Evolutionary conservation across 2,329 filamentous ascomycete genomes (phyloP).

Genomic region (Aspergillus fischeri): DNA sequence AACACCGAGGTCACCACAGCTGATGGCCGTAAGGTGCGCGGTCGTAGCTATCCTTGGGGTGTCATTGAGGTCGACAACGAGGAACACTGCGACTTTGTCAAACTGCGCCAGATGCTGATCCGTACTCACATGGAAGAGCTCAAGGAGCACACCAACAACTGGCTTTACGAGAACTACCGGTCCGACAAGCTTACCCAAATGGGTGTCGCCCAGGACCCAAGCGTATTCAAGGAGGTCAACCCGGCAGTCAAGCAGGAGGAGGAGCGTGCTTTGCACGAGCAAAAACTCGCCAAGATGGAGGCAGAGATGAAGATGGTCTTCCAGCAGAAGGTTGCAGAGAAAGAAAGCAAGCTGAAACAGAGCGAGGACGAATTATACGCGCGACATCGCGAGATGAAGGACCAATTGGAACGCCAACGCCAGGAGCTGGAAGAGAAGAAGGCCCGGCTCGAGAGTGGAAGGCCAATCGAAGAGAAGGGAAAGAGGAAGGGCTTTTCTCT

Average conservation of each 20-base stretch:
- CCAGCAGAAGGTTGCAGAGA: constrained; percentile 99
- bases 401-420: constrained; percentile 93
- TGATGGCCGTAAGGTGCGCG: constrained; percentile 92
- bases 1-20: constrained; percentile 88
- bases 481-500: constrained; percentile 99
- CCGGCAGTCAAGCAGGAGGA: constrained; percentile 99
- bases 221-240: constrained; percentile 99
- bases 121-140: constrained; percentile 99
- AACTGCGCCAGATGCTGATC: constrained; percentile 99
- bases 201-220: constrained; percentile 97
- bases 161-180: constrained; percentile 98
- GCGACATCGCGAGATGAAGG: constrained; percentile 99
- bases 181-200: constrained; percentile 98
- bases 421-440: constrained; percentile 98
- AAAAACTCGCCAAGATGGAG: constrained; percentile 99
- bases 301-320: constrained; percentile 99
- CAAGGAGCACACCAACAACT: constrained; percentile 99
- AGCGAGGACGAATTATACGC: constrained; percentile 98
- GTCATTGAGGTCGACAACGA: constrained; percentile 99
- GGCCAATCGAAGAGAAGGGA: constrained; percentile 94
- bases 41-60: constrained; percentile 96
- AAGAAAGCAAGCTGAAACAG: constrained; percentile 99
- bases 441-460: constrained; percentile 84
- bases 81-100: constrained; percentile 99
- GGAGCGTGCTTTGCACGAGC: constrained; percentile 94